Evolutionary conservation across 768 basidiomycete genomes (phyloP).

Genomic region (Scleroderma bovista): DNA sequence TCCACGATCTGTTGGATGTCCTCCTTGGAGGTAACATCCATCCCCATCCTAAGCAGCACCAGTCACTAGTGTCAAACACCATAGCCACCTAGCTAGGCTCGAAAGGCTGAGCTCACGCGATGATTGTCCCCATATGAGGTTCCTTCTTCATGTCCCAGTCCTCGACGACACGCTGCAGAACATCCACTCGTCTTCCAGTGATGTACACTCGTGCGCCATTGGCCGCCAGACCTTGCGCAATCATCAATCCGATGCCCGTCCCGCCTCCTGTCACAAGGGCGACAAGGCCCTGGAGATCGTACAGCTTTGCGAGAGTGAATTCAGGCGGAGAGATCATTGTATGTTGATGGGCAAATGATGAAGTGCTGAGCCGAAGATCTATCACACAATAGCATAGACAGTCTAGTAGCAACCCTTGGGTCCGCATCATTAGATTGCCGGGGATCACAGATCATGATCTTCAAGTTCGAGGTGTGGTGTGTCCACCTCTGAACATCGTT

Average conservation of each 20-base stretch:
- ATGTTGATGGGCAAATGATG: too few relatives aligned
- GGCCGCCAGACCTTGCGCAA: constrained; percentile 65
- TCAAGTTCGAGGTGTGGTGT: too few relatives aligned
- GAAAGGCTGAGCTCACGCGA: constrained; percentile 43
- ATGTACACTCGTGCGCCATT: constrained; percentile 82
- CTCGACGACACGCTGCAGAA: constrained; percentile 52
- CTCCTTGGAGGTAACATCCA: constrained; percentile 69
- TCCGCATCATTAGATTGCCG: too few relatives aligned
- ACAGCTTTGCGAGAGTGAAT: constrained; percentile 28
- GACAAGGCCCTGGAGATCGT: constrained; percentile 53
- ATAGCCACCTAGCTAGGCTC: background rate
- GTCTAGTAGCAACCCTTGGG: too few relatives aligned
- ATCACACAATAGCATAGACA: too few relatives aligned
- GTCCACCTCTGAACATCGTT: too few relatives aligned
- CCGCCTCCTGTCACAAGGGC: constrained; percentile 45
- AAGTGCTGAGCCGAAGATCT: too few relatives aligned
- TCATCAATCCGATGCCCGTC: constrained; percentile 59
- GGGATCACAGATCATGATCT: too few relatives aligned
- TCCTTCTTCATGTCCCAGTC: constrained; percentile 38
- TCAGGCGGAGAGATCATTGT: constrained; percentile 19
- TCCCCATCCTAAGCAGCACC: constrained; percentile 40
- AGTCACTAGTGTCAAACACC: background rate
- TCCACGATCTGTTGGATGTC: constrained; percentile 57
- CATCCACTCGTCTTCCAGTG: constrained; percentile 60
- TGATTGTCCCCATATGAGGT: constrained; percentile 40